Conservation (phyloP, 768 basidiomycete species). For the Suillus cothurnatus region DNA sequence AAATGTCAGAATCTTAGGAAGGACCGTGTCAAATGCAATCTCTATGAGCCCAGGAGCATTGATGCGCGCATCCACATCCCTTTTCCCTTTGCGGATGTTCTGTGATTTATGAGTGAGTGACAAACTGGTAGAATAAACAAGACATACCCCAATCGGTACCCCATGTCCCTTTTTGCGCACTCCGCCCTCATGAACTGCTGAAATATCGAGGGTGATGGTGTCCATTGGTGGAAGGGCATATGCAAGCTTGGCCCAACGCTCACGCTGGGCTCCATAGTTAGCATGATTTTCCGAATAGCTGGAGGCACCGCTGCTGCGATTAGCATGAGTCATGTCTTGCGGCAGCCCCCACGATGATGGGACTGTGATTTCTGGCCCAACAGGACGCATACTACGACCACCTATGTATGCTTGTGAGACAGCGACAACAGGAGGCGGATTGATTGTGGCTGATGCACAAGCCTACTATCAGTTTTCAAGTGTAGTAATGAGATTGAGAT, state of each 20-base stretch:
- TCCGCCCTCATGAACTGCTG: constrained; percentile 2
- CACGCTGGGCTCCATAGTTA: not conserved
- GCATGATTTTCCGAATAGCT: constrained; percentile 9
- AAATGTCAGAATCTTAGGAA: not conserved
- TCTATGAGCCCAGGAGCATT: not conserved
- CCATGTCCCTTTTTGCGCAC: not conserved
- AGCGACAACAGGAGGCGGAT: constrained; percentile 5
- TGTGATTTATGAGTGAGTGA: constrained; percentile 2
- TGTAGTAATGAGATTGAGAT: not conserved
- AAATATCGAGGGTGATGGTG: constrained; percentile 8
- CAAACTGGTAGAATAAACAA: not conserved
- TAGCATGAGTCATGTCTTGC: not conserved
- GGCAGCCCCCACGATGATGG: not conserved
- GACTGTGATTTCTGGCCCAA: not conserved
- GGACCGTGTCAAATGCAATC: not conserved
- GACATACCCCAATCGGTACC: not conserved
- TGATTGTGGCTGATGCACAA: not conserved
- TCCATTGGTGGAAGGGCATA: constrained; percentile 8
- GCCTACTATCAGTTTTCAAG: not conserved
- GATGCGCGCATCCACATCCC: constrained; percentile 7
- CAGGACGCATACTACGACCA: not conserved
- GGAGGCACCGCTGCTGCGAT: no score
- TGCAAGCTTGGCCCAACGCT: constrained; percentile 3
- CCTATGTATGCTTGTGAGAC: no score
- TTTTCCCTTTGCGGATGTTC: constrained; percentile 13